Conservation (phyloP, 331 rosid genomes). For the Quercus tomentella region DNA sequence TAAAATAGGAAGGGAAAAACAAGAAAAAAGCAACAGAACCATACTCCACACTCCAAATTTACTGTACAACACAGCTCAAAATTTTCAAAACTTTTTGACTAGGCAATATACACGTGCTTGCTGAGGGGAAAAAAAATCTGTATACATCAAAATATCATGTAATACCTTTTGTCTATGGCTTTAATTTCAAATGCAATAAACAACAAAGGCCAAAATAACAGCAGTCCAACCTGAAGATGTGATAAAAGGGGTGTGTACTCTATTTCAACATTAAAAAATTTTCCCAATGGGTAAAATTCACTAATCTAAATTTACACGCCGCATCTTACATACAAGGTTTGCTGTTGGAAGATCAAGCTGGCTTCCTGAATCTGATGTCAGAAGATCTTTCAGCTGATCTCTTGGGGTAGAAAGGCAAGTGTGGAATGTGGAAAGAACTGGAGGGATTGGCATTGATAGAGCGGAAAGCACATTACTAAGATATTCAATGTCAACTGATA, state of each 20-base stretch:
- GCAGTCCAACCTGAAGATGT: neutral
- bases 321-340: constrained; percentile 88
- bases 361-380: constrained; percentile 60
- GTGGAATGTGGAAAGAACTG: constrained; percentile 71
- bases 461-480: constrained; percentile 93
- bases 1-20: no score
- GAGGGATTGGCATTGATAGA: constrained; percentile 83
- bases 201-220: neutral
- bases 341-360: constrained; percentile 86
- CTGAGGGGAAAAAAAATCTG: neutral
- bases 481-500: constrained; percentile 89
- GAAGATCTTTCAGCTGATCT: constrained; percentile 71
- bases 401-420: constrained; percentile 72
- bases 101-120: neutral
- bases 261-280: no score
- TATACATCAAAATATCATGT: neutral
- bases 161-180: neutral
- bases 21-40: no score
- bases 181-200: neutral
- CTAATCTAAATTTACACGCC: constrained; percentile 66
- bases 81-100: neutral
- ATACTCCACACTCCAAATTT: no score
- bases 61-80: neutral
- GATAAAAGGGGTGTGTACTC: neutral
- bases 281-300: neutral